A percentile compares a stretch with the other conserved stretches of the same genome.
phyloP scores from a whole-genome alignment of 164 flowering plant species.

The Protea cynaroides region DNA sequence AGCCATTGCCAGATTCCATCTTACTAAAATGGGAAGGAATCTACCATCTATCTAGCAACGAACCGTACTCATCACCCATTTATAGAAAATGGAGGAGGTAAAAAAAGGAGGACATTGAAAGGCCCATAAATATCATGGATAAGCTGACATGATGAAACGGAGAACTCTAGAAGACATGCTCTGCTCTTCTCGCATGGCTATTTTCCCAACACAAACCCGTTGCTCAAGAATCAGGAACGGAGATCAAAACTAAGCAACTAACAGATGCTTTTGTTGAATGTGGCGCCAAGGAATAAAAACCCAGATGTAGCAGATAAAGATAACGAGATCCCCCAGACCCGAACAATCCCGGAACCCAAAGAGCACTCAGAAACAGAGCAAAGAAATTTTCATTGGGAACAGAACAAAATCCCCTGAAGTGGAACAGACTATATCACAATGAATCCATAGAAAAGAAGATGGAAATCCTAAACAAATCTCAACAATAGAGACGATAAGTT shows the following conservation, averaged over 20 bases:
- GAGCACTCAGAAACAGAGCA: background rate
- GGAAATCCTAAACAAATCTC: constrained; percentile 12
- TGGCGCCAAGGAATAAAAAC: constrained; percentile 15
- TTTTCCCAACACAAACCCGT: constrained; percentile 19
- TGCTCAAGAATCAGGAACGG: constrained; percentile 16
- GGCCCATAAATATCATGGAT: background rate
- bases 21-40: constrained; percentile 9
- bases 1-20: constrained; percentile 40
- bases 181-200: constrained; percentile 12
- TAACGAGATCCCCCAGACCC: constrained; percentile 3
- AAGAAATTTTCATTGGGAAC: constrained; percentile 26
- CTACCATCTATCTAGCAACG: constrained; percentile 14
- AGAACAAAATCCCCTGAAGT: constrained; percentile 12
- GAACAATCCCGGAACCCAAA: background rate
- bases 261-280: constrained; percentile 8
- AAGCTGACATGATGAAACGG: constrained; percentile 9
- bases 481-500: constrained; percentile 10
- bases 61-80: constrained; percentile 12
- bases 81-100: constrained; percentile 16
- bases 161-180: constrained; percentile 20
- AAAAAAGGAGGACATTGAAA: background rate
- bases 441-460: constrained; percentile 7
- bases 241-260: constrained; percentile 9
- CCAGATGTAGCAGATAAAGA: constrained; percentile 21
- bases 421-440: constrained; percentile 6